phyloP scores from a whole-genome alignment of 108 stramenopile species.

The Ochromonas danica region DNA sequence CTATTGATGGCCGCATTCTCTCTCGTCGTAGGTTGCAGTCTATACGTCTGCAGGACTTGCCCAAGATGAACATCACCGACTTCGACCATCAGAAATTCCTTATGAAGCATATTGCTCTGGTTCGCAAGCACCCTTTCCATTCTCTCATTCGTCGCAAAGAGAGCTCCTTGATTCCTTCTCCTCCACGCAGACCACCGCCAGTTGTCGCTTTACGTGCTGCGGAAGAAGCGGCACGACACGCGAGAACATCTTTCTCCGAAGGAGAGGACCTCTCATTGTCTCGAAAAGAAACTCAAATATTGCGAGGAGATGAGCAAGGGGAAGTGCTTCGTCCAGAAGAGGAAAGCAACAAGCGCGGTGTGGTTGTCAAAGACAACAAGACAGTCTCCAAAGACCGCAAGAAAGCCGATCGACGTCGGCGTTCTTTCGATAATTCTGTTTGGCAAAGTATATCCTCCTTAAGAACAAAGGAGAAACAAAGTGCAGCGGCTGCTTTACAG shows the following conservation, averaged over 20 bases:
- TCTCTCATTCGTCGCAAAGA: background rate
- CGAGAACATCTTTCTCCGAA: background rate
- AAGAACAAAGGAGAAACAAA: background rate
- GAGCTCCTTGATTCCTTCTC: background rate
- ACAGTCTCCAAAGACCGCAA: background rate
- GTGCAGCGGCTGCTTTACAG: background rate
- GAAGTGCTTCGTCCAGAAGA: background rate
- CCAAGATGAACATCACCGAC: conserved; percentile 50
- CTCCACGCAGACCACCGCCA: too few relatives aligned
- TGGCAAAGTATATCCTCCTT: conserved; percentile 8
- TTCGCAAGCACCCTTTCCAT: conserved; percentile 11
- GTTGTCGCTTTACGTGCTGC: background rate
- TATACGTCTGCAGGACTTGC: conserved; percentile 38
- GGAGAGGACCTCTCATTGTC: background rate
- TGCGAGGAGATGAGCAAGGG: background rate
- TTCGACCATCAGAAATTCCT: conserved; percentile 51
- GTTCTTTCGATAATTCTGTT: conserved; percentile 6
- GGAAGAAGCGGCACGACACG: background rate
- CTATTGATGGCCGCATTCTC: background rate
- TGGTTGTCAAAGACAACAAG: background rate
- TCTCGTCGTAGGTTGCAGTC: background rate
- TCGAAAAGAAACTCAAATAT: background rate
- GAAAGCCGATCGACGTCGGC: background rate
- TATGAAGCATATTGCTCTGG: background rate
- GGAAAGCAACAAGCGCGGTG: background rate